Base-by-base conservation (phyloP, 371 early-diverging fungal species). In the Saksenaea vasiformis region DNA sequence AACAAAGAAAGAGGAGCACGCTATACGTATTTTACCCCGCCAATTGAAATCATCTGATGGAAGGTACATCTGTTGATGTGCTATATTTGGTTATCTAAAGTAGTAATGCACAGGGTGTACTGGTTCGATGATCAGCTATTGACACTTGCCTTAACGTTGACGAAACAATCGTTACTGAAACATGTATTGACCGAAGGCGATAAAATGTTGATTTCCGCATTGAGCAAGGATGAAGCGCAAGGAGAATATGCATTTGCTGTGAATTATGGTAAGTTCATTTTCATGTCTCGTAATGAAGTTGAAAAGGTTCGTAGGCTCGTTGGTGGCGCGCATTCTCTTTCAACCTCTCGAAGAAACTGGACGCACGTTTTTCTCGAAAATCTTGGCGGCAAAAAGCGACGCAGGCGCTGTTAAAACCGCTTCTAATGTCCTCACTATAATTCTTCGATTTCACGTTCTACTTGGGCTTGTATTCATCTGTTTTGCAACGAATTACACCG, bases 131-230 rank as follows among this genome's bases (percentile, higher is more conserved):
- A 69, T 3, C 57, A 77, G 2, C 64, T 89, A 54, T 65, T 86
- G 22, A 77, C 74, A 28, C 68, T 98, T 47, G 89, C 93, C 1
- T 72, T 82, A 34, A 89, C 91, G 0, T 89, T 98, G 72, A 89
- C 91, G 0, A 86, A 85, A 4, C 98, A 98, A 71, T 93, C 95
- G 0, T 58, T 95, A 8, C 74, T 97, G 26, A 98, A 98, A 70
- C 94, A 96, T 66, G 61, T 97, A 2, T 70, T 98, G 55, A 97
- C 98, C 1, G 95, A 96, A 74, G 98, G 97, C 14, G 98, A 98
- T 73, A 95, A 93, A 72, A 89, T 97, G 82, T 69, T 95, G 38
- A 83, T 96, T 65, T 76, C 93, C 5, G 73, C 77, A 36, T 67
- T 90, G 35, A 87, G 90, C 8, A 68, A 71, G 1, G 70, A 76